Percentiles rank a stretch among this genome's conserved stretches.
Conservation (phyloP, 352 stramenopile species). For the Thalassiosira exigua region DNA sequence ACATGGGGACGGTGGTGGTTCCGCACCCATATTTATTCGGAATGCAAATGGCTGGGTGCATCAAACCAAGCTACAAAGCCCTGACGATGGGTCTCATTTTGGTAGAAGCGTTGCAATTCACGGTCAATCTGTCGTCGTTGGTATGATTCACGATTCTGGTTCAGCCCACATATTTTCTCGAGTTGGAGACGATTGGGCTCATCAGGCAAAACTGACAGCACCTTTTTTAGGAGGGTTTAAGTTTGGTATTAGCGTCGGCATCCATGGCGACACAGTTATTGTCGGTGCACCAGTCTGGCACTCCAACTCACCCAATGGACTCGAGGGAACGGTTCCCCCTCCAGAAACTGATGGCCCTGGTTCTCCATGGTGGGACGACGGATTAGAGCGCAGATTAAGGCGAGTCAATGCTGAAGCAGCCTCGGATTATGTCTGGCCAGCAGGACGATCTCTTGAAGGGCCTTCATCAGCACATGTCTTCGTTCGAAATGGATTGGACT, state of each 20-base stretch:
- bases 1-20: no score
- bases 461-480: constrained; percentile 19
- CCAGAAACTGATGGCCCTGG: no score
- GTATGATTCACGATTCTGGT: not conserved
- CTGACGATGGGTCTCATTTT: not conserved
- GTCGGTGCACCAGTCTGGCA: constrained; percentile 44
- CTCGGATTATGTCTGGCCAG: no score
- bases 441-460: no score
- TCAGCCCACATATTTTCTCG: constrained; percentile 15
- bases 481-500: not conserved
- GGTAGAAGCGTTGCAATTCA: constrained; percentile 2
- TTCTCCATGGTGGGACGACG: no score
- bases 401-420: no score
- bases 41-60: not conserved
- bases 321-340: no score
- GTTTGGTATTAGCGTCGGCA: constrained; percentile 5
- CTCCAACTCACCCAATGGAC: no score
- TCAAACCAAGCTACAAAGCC: not conserved
- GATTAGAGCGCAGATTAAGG: no score
- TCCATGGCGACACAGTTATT: constrained; percentile 42
- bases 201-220: constrained; percentile 13
- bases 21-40: no score
- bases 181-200: constrained; percentile 3
- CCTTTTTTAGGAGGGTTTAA: not conserved
- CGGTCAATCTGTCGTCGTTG: constrained; percentile 1